Evolutionary conservation across 148 eudicot species (phyloP).

Genomic region (Dysphania ambrosioides): DNA sequence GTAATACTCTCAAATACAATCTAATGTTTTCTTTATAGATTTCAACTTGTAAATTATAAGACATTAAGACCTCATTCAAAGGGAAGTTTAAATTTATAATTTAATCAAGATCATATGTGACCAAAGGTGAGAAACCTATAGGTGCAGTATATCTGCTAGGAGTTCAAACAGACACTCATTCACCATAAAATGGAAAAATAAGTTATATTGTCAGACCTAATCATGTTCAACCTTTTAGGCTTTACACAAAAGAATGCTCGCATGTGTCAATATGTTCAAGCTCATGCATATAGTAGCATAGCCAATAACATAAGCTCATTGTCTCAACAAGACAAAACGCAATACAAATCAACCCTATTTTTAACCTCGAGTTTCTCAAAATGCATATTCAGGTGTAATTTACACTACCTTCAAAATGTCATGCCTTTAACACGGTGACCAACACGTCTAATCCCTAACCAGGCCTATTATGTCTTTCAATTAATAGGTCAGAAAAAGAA

Average conservation of each 20-base stretch:
- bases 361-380: too few species aligned
- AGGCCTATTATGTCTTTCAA: background rate
- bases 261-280: background rate
- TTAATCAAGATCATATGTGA: background rate
- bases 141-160: too few species aligned
- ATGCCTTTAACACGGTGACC: background rate
- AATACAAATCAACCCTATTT: background rate
- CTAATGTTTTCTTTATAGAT: too few species aligned
- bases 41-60: too few species aligned
- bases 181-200: background rate
- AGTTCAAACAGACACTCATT: too few species aligned
- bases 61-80: background rate
- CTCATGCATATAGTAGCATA: background rate
- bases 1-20: background rate
- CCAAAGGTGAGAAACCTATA: background rate
- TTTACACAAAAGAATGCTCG: background rate
- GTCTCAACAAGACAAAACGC: background rate
- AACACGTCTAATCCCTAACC: background rate
- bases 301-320: background rate
- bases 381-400: background rate
- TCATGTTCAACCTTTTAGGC: background rate
- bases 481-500: background rate
- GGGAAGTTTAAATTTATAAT: background rate
- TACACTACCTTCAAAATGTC: background rate
- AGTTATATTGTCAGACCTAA: background rate